These are phyloP conservation scores for Bretschneidera sinensis DNA, from an alignment of 345 rosid species.

Conservation along the genomic window DNA sequence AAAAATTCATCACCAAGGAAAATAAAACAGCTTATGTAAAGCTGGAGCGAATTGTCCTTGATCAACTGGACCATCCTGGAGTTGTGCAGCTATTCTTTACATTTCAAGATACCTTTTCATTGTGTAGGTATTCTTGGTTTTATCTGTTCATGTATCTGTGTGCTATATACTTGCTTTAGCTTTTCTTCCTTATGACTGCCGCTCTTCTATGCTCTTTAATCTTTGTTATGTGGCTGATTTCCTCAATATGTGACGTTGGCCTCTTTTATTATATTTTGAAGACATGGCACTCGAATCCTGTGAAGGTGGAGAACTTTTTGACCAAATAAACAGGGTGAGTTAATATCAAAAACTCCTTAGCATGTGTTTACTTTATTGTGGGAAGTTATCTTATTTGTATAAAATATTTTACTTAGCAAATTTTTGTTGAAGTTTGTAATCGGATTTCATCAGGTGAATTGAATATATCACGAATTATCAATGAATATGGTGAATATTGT, in stretches of 20 bases:
- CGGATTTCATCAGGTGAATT: background rate
- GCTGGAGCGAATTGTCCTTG: conserved; percentile 91
- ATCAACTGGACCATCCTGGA: conserved; percentile 97
- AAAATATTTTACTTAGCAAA: too few species aligned
- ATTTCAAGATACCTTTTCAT: conserved; percentile 82
- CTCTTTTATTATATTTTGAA: conserved; percentile 33
- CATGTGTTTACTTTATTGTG: background rate
- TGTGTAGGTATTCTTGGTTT: conserved; percentile 57
- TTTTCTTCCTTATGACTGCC: background rate
- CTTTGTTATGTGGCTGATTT: conserved; percentile 8
- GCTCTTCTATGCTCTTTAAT: background rate
- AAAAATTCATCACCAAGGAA: conserved; percentile 95
- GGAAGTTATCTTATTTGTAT: too few species aligned
- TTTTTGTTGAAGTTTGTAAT: too few species aligned
- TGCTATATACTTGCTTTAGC: conserved; percentile 2
- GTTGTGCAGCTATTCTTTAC: conserved; percentile 83
- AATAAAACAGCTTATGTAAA: conserved; percentile 95
- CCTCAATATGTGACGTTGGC: conserved; percentile 20
- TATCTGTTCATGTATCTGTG: conserved; percentile 2
- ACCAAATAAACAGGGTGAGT: conserved; percentile 95
- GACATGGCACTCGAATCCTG: conserved; percentile 99
- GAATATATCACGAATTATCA: background rate
- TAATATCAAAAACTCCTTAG: background rate
- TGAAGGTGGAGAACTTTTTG: conserved; percentile 97
- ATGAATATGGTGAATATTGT: background rate